These are phyloP conservation scores for Talaromyces amestolkiae DNA, from an alignment of 2,329 filamentous ascomycete genomes.

Conservation along the genomic window DNA sequence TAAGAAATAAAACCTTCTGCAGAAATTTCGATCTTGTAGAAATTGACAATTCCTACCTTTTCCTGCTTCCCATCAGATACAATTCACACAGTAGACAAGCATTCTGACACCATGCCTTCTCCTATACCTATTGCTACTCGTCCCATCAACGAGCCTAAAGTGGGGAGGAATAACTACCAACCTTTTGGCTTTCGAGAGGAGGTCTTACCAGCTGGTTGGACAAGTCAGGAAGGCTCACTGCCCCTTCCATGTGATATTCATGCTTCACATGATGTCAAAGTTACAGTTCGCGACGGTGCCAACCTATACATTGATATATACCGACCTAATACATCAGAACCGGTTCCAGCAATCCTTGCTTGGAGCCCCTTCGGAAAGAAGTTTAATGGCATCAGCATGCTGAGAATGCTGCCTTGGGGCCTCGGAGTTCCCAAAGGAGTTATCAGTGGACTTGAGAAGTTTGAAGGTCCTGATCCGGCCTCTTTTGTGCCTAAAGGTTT, in stretches of 20 bases:
- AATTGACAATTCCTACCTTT: neutral
- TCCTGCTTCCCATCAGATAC: neutral
- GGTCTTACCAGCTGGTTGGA: neutral
- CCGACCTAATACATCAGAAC: neutral
- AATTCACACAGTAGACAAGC: neutral
- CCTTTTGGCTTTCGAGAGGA: neutral
- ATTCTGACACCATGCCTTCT: neutral
- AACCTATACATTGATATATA: neutral
- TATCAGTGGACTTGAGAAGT: neutral
- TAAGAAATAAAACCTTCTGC: neutral
- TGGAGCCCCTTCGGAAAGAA: neutral
- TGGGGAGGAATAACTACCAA: neutral
- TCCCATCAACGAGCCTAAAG: neutral
- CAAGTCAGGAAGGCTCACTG: neutral
- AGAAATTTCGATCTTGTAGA: neutral
- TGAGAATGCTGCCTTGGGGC: neutral
- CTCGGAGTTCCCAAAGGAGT: neutral
- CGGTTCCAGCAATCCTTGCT: neutral
- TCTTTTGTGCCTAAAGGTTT: constrained; percentile 26
- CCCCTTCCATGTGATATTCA: neutral
- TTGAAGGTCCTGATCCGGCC: constrained; percentile 8
- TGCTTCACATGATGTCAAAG: neutral
- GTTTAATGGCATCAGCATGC: neutral
- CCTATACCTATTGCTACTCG: neutral
- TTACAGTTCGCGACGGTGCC: neutral